These are phyloP conservation scores for Auriculariales sp. DNA, from an alignment of 768 basidiomycete species.

Conservation along the genomic window DNA sequence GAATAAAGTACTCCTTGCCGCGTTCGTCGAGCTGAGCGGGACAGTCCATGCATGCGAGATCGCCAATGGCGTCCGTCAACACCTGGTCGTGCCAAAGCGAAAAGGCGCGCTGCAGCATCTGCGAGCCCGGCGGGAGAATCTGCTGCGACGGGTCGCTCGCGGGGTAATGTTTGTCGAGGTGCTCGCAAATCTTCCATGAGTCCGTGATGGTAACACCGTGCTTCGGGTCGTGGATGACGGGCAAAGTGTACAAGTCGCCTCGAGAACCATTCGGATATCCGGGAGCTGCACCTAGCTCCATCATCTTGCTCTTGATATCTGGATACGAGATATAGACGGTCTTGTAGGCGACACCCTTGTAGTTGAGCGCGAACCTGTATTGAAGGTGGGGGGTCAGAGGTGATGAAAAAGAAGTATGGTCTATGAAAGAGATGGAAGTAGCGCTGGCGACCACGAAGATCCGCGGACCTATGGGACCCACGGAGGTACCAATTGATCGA, in stretches of 20 bases:
- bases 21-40: neutral
- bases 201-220: slow-evolving; percentile 18
- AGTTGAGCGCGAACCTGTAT: slow-evolving; percentile 22
- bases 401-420: neutral
- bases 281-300: slow-evolving; percentile 23
- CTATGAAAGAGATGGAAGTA: no score
- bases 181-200: slow-evolving; percentile 31
- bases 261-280: slow-evolving; percentile 20
- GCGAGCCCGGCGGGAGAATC: slow-evolving; percentile 23
- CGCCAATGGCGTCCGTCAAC: neutral
- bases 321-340: slow-evolving; percentile 40
- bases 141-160: slow-evolving; percentile 19
- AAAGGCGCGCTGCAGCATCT: slow-evolving; percentile 27
- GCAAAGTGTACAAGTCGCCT: slow-evolving; percentile 27
- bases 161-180: slow-evolving; percentile 37
- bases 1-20: neutral
- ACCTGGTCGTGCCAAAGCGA: slow-evolving; percentile 7
- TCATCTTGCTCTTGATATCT: slow-evolving; percentile 25
- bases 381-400: neutral
- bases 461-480: no score
- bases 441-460: no score
- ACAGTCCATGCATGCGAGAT: neutral
- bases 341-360: slow-evolving; percentile 27
- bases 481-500: no score
- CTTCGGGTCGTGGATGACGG: slow-evolving; percentile 31